A percentile compares a stretch with the other conserved stretches of the same genome.
phyloP scores from a whole-genome alignment of 352 stramenopile genomes.

The Thalassiosira allenii region DNA sequence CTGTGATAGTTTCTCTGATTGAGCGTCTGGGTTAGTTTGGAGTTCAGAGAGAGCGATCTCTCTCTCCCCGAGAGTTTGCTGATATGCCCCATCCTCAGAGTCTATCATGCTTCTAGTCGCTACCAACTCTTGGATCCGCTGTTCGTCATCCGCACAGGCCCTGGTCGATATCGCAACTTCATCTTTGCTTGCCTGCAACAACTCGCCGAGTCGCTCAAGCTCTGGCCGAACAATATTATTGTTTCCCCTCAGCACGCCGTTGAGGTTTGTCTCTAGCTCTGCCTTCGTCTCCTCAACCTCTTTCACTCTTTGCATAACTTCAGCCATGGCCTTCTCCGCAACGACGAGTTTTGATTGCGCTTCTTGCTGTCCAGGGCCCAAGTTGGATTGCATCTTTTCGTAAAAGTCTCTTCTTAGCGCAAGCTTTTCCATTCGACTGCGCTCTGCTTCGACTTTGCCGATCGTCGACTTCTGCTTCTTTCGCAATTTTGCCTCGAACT shows the following conservation, averaged over 20 bases:
- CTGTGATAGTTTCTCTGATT: constrained; percentile 6
- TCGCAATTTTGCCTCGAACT: constrained; percentile 29
- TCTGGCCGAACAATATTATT: constrained; percentile 33
- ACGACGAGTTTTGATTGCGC: constrained; percentile 28
- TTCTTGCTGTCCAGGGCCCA: constrained; percentile 34
- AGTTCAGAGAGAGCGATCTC: constrained; percentile 10
- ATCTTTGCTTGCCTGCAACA: constrained; percentile 33
- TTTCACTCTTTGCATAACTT: constrained; percentile 28
- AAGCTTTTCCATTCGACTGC: constrained; percentile 21
- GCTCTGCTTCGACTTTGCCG: constrained; percentile 43
- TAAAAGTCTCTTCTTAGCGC: constrained; percentile 26
- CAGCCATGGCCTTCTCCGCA: constrained; percentile 22
- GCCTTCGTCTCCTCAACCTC: constrained; percentile 11
- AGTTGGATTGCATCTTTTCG: constrained; percentile 40
- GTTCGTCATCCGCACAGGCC: constrained; percentile 32
- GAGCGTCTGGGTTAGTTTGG: constrained; percentile 6
- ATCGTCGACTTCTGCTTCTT: constrained; percentile 25
- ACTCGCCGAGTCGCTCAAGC: constrained; percentile 23
- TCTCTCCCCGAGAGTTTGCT: constrained; percentile 22
- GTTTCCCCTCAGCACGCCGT: constrained; percentile 37
- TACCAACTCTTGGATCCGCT: constrained; percentile 24
- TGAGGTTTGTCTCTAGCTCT: constrained; percentile 22
- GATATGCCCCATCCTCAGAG: constrained; percentile 12
- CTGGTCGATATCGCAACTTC: constrained; percentile 24
- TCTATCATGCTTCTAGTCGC: constrained; percentile 4